These are phyloP conservation scores for Ormosia semicastrata DNA, from an alignment of 306 rosid genomes.

Conservation along the genomic window DNA sequence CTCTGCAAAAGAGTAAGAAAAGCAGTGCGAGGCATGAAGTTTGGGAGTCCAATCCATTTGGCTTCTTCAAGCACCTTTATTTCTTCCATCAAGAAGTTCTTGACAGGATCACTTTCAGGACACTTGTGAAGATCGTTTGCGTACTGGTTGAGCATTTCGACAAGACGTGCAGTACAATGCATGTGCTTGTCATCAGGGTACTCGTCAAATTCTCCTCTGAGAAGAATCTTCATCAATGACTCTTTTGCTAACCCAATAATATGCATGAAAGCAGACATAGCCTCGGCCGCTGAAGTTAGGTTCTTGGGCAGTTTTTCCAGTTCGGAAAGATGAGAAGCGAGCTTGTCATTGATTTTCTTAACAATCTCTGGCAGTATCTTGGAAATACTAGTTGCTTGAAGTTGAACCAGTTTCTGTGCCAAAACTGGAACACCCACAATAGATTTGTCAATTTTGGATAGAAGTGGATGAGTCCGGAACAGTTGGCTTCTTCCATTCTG, in stretches of 20 bases:
- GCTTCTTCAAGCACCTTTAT: neutral
- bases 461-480: slow-evolving; percentile 34
- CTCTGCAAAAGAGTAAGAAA: slow-evolving; percentile 11
- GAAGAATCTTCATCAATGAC: slow-evolving; percentile 26
- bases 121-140: neutral
- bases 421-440: slow-evolving; percentile 44
- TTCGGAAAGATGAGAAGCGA: slow-evolving; percentile 16
- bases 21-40: slow-evolving; percentile 35
- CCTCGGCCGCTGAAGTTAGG: slow-evolving; percentile 20
- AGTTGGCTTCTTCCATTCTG: slow-evolving; percentile 29
- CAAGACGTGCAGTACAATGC: slow-evolving; percentile 26
- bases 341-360: slow-evolving; percentile 31
- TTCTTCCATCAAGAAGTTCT: slow-evolving; percentile 6
- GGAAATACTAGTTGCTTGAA: slow-evolving; percentile 34
- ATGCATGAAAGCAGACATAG: slow-evolving; percentile 34
- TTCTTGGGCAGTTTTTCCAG: slow-evolving; percentile 18
- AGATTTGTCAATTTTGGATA: slow-evolving; percentile 41
- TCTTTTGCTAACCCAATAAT: slow-evolving; percentile 35
- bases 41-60: slow-evolving; percentile 1
- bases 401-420: slow-evolving; percentile 33
- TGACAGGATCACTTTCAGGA: neutral
- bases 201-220: slow-evolving; percentile 23
- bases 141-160: neutral
- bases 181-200: slow-evolving; percentile 2
- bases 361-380: slow-evolving; percentile 35